A percentile compares a stretch with the other conserved stretches of the same genome.
phyloP scores from a whole-genome alignment of 2,329 filamentous ascomycete genomes.

The Proliferodiscus dingleyae region DNA sequence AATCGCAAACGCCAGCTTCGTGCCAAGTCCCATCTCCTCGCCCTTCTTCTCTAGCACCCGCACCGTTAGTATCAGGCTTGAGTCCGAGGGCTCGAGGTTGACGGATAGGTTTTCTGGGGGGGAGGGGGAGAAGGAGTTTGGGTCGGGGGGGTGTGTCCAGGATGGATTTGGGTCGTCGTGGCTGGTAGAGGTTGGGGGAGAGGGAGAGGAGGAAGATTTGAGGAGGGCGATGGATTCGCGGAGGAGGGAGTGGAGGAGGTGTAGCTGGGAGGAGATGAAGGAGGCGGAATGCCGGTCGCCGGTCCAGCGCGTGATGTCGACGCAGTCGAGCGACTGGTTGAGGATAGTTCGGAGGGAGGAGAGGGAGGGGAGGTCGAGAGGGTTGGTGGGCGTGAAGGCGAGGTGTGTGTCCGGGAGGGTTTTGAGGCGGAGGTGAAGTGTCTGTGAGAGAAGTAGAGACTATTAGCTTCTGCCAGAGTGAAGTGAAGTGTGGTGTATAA shows the following conservation, averaged over 20 bases:
- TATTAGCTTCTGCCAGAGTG: neutral
- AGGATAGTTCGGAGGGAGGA: constrained; percentile 70
- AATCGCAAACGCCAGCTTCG: constrained; percentile 66
- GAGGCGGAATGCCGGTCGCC: constrained; percentile 52
- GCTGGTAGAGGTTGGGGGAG: constrained; percentile 18
- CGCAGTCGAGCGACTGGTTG: constrained; percentile 76
- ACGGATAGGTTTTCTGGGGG: constrained; percentile 68
- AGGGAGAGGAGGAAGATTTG: constrained; percentile 44
- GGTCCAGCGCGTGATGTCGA: constrained; percentile 71
- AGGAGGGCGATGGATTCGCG: constrained; percentile 47
- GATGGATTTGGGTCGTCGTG: no score
- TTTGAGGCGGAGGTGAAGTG: constrained; percentile 70
- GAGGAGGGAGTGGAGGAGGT: constrained; percentile 51
- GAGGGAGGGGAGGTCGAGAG: constrained; percentile 68
- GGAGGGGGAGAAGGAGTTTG: constrained; percentile 51
- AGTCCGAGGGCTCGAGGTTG: constrained; percentile 65
- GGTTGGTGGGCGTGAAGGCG: constrained; percentile 41
- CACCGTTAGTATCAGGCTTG: constrained; percentile 63
- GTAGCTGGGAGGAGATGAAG: constrained; percentile 52
- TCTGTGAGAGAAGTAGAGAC: constrained; percentile 44
- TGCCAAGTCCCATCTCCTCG: constrained; percentile 55
- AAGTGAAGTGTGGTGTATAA: neutral
- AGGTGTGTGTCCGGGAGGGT: constrained; percentile 48
- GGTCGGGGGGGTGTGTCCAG: constrained; percentile 3
- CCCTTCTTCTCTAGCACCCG: constrained; percentile 64